Percentiles rank a stretch among this genome's conserved stretches.
phyloP scores from a whole-genome alignment of 257 asterid species.

The Petunia secreta region DNA sequence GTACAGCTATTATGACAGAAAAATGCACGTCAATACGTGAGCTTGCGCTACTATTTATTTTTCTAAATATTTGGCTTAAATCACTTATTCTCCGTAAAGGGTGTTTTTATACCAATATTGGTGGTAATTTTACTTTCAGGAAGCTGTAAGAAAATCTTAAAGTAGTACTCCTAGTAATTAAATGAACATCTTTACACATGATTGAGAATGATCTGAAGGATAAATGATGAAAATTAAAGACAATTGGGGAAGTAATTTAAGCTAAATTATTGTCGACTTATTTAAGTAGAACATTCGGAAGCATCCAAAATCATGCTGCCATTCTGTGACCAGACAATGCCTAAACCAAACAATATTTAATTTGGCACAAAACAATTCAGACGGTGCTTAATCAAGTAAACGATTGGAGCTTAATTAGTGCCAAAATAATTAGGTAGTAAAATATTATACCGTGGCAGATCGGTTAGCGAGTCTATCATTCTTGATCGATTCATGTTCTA shows the following conservation, averaged over 20 bases:
- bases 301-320: background rate
- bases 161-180: background rate
- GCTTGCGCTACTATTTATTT: background rate
- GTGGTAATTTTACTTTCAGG: background rate
- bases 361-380: background rate
- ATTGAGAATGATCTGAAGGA: background rate
- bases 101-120: background rate
- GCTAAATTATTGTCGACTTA: background rate
- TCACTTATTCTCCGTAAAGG: background rate
- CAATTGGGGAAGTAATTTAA: background rate
- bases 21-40: conserved; percentile 3
- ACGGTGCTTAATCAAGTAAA: conserved; percentile 4
- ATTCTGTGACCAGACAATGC: background rate
- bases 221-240: background rate
- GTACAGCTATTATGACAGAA: background rate
- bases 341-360: background rate
- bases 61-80: background rate
- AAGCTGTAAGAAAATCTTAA: background rate
- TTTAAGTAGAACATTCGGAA: background rate
- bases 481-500: background rate
- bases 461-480: background rate
- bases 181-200: background rate
- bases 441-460: background rate
- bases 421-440: background rate
- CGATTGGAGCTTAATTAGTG: background rate